Conservation (phyloP, 2,329 filamentous ascomycete species). For the Ilyonectria destructans region DNA sequence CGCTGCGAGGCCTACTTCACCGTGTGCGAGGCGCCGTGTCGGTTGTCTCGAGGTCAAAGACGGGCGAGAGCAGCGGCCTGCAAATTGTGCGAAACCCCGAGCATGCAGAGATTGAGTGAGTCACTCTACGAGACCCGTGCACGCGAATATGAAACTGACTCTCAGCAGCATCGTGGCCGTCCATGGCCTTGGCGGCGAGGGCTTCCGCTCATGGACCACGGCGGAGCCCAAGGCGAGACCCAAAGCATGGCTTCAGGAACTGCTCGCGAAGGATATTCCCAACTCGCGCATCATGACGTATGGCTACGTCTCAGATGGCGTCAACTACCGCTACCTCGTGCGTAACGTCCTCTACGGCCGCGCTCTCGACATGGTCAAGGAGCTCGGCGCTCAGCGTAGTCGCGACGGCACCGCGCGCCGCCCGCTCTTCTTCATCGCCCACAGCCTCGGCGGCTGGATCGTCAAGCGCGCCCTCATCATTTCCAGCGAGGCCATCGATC, state of each 20-base stretch:
- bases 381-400: slow-evolving; percentile 26
- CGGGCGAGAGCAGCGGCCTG: slow-evolving; percentile 21
- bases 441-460: slow-evolving; percentile 31
- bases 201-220: slow-evolving; percentile 30
- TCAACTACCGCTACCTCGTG: slow-evolving; percentile 31
- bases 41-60: slow-evolving; percentile 13
- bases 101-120: slow-evolving; percentile 31
- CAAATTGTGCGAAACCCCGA: slow-evolving; percentile 27
- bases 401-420: slow-evolving; percentile 20
- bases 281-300: slow-evolving; percentile 31
- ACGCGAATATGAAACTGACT: background rate
- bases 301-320: slow-evolving; percentile 29
- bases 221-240: slow-evolving; percentile 14
- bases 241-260: slow-evolving; percentile 30
- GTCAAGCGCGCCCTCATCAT: slow-evolving; percentile 33
- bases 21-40: slow-evolving; percentile 27
- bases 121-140: background rate
- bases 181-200: slow-evolving; percentile 31
- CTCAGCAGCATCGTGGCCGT: slow-evolving; percentile 26
- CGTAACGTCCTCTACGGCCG: slow-evolving; percentile 31
- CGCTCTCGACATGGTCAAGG: slow-evolving; percentile 31
- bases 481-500: slow-evolving; percentile 27
- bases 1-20: slow-evolving; percentile 20
- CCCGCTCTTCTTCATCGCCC: slow-evolving; percentile 32
- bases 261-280: slow-evolving; percentile 26